A percentile compares a stretch with the other conserved stretches of the same genome.
phyloP scores from a whole-genome alignment of 129 eudicot genomes.

The Pittosporum tobira region DNA sequence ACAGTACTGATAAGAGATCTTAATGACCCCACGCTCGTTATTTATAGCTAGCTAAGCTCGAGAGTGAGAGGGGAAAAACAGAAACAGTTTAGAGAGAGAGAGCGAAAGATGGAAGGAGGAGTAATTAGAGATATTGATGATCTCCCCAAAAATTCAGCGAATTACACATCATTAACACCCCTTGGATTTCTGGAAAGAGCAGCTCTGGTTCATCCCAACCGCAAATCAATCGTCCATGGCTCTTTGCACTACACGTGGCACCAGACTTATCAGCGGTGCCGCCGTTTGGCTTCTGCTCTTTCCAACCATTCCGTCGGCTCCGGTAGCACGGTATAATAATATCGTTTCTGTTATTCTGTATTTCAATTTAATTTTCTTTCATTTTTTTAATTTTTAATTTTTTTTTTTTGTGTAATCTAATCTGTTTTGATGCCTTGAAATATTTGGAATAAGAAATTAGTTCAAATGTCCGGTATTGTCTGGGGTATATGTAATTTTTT shows the following conservation, averaged over 20 bases:
- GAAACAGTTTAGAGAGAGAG: neutral
- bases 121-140: constrained; percentile 84
- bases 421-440: too few relatives aligned
- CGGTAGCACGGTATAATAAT: constrained; percentile 48
- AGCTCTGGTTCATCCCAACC: constrained; percentile 69
- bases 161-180: constrained; percentile 75
- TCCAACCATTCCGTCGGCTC: constrained; percentile 38
- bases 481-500: too few relatives aligned
- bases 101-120: constrained; percentile 21
- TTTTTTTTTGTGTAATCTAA: neutral
- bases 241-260: constrained; percentile 62
- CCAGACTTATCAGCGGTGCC: constrained; percentile 78
- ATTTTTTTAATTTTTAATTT: neutral
- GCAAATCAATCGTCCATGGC: constrained; percentile 61
- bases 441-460: too few relatives aligned
- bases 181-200: constrained; percentile 80
- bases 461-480: too few relatives aligned
- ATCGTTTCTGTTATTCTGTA: neutral
- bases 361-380: neutral
- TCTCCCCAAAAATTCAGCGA: constrained; percentile 70
- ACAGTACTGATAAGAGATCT: too few relatives aligned
- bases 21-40: too few relatives aligned
- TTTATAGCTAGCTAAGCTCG: neutral
- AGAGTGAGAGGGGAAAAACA: neutral
- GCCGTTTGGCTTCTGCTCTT: constrained; percentile 80